A percentile compares a stretch with the other conserved stretches of the same genome.
Conservation (phyloP, 331 rosid species). For the Prunus yedoensis region DNA sequence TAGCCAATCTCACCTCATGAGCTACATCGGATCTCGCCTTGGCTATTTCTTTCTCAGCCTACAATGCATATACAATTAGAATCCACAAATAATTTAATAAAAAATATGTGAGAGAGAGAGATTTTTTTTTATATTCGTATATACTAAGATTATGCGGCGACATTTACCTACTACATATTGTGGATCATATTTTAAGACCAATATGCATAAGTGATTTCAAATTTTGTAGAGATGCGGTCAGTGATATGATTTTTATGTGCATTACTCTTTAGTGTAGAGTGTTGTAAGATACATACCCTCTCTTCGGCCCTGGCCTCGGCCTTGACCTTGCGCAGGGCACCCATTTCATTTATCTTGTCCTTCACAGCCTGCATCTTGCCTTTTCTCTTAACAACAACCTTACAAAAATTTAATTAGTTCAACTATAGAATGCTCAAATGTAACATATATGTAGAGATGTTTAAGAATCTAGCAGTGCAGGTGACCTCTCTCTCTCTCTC, state of each 20-base stretch:
- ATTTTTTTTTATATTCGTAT: not conserved
- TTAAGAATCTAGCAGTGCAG: not conserved
- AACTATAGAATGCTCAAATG: not conserved
- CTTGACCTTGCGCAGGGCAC: conserved; percentile 53
- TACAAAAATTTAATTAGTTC: not conserved
- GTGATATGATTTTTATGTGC: not conserved
- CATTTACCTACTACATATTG: too few species aligned
- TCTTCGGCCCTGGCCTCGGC: conserved; percentile 72
- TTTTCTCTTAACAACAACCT: not conserved
- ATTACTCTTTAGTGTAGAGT: not conserved
- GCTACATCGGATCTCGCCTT: conserved; percentile 61
- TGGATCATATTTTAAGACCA: too few species aligned
- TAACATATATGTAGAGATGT: conserved; percentile 6
- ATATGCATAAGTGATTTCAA: too few species aligned
- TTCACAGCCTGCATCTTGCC: conserved; percentile 66
- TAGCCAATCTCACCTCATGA: conserved; percentile 70
- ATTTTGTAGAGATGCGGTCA: not conserved
- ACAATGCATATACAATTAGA: not conserved
- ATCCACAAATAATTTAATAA: not conserved
- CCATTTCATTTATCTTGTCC: conserved; percentile 59
- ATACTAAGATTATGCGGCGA: too few species aligned
- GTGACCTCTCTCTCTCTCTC: not conserved
- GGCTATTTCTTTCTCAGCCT: conserved; percentile 69
- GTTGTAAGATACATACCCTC: conserved; percentile 35
- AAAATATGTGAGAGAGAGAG: not conserved